phyloP scores from a whole-genome alignment of 108 stramenopile genomes.

The Chaetoceros muelleri region DNA sequence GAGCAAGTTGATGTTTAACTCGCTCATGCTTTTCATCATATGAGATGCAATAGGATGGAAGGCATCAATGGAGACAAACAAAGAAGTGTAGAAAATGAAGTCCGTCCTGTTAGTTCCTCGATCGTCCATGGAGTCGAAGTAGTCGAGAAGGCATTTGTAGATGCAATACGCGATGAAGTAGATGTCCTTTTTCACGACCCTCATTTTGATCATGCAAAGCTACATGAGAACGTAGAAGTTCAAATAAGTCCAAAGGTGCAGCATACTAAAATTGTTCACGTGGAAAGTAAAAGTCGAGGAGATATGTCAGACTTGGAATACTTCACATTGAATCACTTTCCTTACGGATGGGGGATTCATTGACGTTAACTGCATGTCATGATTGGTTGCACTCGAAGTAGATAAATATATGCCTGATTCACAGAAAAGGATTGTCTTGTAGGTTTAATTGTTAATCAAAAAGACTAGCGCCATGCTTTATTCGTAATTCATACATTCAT shows the following conservation, averaged over 20 bases:
- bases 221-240: not conserved
- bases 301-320: not conserved
- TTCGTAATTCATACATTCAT: no score
- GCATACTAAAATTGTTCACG: not conserved
- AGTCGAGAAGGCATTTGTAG: not conserved
- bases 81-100: not conserved
- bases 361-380: no score
- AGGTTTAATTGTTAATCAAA: no score
- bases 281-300: not conserved
- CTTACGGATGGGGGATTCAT: not conserved
- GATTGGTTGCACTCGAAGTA: no score
- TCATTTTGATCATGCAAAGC: not conserved
- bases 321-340: not conserved
- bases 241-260: not conserved
- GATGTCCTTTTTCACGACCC: not conserved
- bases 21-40: not conserved
- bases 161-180: not conserved
- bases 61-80: not conserved
- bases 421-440: no score
- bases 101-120: not conserved
- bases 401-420: no score
- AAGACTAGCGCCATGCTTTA: no score
- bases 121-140: not conserved
- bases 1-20: not conserved
- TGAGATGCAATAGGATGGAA: no score